These are phyloP conservation scores for Oryza glumipatula DNA, from an alignment of 176 grass and related monocot species.

Conservation along the genomic window DNA sequence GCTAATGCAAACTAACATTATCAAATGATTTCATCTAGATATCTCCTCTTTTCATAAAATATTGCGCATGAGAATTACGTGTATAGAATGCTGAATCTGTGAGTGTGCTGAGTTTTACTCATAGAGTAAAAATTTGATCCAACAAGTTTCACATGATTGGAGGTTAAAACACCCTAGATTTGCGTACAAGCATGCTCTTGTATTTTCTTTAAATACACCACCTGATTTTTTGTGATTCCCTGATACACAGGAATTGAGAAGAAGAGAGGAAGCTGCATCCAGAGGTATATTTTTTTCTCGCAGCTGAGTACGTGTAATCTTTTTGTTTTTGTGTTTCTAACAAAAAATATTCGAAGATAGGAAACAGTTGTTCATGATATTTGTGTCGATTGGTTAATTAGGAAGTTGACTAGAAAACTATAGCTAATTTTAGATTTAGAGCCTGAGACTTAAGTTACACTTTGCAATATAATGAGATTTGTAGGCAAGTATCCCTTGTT, in stretches of 20 bases:
- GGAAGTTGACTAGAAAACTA: conserved; percentile 16
- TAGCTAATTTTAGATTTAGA: not conserved
- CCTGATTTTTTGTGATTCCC: conserved; percentile 29
- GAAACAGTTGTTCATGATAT: conserved; percentile 19
- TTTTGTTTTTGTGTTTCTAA: conserved; percentile 17
- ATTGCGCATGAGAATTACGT: conserved; percentile 2
- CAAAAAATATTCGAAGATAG: not conserved
- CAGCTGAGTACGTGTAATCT: not conserved
- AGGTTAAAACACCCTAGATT: conserved; percentile 33
- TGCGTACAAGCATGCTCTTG: not conserved
- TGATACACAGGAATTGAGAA: conserved; percentile 81
- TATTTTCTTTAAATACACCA: conserved; percentile 8
- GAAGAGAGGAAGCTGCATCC: conserved; percentile 85
- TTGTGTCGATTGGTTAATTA: not conserved
- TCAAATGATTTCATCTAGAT: not conserved
- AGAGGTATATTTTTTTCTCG: conserved; percentile 58
- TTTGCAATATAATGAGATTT: not conserved
- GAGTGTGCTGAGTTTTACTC: conserved; percentile 16
- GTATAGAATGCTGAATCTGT: conserved; percentile 10
- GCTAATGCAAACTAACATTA: not conserved
- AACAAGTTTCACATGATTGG: not conserved
- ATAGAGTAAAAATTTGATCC: not conserved
- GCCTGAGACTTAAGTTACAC: not conserved
- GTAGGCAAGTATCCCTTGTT: not conserved
- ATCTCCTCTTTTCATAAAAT: not conserved